Conservation (phyloP, 345 rosid species). For the Eucalyptus cloeziana region DNA sequence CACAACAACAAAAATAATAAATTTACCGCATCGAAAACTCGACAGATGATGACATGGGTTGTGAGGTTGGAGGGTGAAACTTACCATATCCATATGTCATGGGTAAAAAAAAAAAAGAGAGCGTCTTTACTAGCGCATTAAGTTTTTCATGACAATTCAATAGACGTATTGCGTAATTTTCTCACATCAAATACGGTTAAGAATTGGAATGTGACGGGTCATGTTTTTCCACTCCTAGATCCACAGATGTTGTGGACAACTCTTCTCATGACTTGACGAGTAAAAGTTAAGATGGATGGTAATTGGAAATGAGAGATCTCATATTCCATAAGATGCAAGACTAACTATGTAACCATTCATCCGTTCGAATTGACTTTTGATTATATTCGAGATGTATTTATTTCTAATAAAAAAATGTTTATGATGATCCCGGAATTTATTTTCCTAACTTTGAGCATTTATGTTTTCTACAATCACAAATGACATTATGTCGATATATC, state of each 20-base stretch:
- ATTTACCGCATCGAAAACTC: fast-evolving
- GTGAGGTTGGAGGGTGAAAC: background rate
- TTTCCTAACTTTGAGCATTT: background rate
- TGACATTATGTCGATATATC: no score
- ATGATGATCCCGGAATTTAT: background rate
- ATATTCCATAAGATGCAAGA: background rate
- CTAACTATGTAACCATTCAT: background rate
- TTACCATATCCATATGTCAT: background rate
- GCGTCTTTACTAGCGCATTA: background rate
- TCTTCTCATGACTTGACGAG: background rate
- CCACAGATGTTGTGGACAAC: background rate
- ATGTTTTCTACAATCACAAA: background rate
- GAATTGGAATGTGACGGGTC: background rate
- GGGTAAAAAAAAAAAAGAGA: no score
- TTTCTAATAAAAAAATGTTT: no score
- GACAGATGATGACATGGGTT: background rate
- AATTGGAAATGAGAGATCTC: background rate
- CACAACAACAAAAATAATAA: background rate
- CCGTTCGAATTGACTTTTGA: background rate
- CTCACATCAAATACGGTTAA: background rate
- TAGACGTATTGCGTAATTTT: background rate
- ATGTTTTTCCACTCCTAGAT: background rate
- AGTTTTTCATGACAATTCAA: background rate
- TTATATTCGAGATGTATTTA: fast-evolving
- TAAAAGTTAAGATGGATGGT: background rate